A percentile compares a stretch with the other conserved stretches of the same genome.
These are phyloP conservation scores for Endocalyx cinctus DNA, from an alignment of 2,329 filamentous ascomycete genomes.

Conservation along the genomic window DNA sequence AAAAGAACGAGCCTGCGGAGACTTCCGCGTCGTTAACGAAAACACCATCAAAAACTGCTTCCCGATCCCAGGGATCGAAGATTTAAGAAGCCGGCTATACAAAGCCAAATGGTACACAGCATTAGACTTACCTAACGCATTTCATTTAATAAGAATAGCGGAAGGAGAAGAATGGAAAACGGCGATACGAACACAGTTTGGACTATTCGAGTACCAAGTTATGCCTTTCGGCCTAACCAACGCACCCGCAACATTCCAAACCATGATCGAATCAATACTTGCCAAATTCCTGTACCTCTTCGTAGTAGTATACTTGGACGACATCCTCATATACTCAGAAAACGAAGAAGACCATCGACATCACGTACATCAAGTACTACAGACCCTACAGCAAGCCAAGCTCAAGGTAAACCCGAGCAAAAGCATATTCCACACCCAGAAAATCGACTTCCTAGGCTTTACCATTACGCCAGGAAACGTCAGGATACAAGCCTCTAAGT, in stretches of 20 bases:
- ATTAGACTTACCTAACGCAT: conserved; percentile 10
- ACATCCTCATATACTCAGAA: conserved; percentile 23
- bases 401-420: conserved; percentile 20
- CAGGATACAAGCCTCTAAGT: conserved; percentile 20
- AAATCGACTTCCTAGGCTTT: conserved; percentile 26
- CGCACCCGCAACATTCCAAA: conserved; percentile 7
- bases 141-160: conserved; percentile 15
- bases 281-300: conserved; percentile 6
- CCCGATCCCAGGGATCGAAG: conserved; percentile 15
- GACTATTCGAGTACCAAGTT: conserved; percentile 24
- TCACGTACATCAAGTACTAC: conserved; percentile 18
- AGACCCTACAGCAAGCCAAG: neutral
- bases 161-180: conserved; percentile 27
- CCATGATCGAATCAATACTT: conserved; percentile 7
- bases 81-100: conserved; percentile 13
- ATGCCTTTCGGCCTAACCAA: conserved; percentile 25
- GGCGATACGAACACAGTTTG: conserved; percentile 19
- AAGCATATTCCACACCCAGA: conserved; percentile 23
- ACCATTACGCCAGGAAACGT: conserved; percentile 21
- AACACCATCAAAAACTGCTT: conserved; percentile 21
- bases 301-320: conserved; percentile 12
- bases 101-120: conserved; percentile 8
- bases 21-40: conserved; percentile 20
- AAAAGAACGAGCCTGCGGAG: conserved; percentile 14
- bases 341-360: conserved; percentile 17